Evolutionary conservation across 257 asterid genomes (phyloP), one percentile per base, ranked within the genome.

Genomic region (Cynanchum wilfordii): DNA sequence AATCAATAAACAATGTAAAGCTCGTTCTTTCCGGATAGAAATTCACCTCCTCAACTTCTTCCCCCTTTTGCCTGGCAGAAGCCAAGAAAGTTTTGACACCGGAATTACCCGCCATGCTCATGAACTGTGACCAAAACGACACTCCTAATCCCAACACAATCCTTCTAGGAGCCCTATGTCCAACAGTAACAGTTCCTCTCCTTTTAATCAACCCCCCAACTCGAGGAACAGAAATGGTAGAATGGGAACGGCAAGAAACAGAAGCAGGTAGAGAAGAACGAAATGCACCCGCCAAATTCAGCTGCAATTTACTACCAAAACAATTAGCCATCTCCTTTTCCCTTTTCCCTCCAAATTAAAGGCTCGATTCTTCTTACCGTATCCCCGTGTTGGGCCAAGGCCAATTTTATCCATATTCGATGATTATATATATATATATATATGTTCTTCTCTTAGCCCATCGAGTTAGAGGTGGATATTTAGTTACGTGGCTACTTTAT

Each of bases 41-140:
- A 44, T 42, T 55, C 10, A 91, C 98, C 95, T 91, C 85, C 64
- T 91, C 96, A 78, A 89, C 56, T 56, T 79, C 56, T 56, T 79
- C 82, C 65, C 90, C 87, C 74, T 76, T 84, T 76, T 82, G 89
- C 77, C 88, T 81, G 67, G 97, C 98, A 74, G 88, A 89, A 76
- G 98, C 96, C 67, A 86, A 50, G 87, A 91, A 91, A 17, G 95
- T 79, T 76, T 85, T 89, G 79, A 81, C 79, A 72, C 84, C 84
- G 57, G 81, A 49, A 78, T 45, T 72, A 47, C 71, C 82, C 69
- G 87, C 72, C 96, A 91, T 86, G 74, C 44, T 80, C 76, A 79
- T 71, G 72, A 89, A 76, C 76, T 90, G 97, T 38, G 91, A 81
- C 80, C 85, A 75, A 80, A 91, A 80, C 59, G 98, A 87, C 49